Conservation (phyloP, 352 stramenopile genomes). For the Peronospora belbahrii region DNA sequence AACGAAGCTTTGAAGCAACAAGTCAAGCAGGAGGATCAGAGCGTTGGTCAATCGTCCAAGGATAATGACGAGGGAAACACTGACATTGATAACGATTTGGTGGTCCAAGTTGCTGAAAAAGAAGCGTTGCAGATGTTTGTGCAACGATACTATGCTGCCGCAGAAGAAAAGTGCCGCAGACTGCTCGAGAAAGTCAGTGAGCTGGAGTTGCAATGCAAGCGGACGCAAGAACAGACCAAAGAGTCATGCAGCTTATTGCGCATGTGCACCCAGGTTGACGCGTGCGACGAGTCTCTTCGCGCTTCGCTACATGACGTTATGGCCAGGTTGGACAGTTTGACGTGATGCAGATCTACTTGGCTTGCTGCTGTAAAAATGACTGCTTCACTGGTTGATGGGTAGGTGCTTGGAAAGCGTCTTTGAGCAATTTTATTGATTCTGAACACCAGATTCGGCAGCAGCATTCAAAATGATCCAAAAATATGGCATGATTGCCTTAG, state of each 20-base stretch:
- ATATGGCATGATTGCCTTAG: too few species aligned
- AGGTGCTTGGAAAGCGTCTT: neutral
- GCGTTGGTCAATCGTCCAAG: slow-evolving; percentile 7
- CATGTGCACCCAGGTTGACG: slow-evolving; percentile 26
- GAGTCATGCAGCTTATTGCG: slow-evolving; percentile 26
- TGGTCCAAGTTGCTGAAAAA: slow-evolving; percentile 34
- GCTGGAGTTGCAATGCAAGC: slow-evolving; percentile 24
- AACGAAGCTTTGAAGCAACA: slow-evolving; percentile 17
- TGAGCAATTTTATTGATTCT: neutral
- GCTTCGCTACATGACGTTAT: slow-evolving; percentile 31
- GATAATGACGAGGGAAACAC: slow-evolving; percentile 3
- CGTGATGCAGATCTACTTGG: neutral
- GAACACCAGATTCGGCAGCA: neutral
- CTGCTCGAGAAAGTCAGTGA: slow-evolving; percentile 26
- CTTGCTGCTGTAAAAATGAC: neutral
- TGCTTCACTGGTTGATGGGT: neutral
- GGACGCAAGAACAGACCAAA: slow-evolving; percentile 19
- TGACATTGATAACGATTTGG: slow-evolving; percentile 4
- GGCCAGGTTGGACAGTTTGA: slow-evolving; percentile 6
- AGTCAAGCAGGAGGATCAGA: slow-evolving; percentile 8
- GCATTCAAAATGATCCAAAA: too few species aligned
- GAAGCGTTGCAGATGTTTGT: slow-evolving; percentile 40
- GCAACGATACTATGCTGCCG: slow-evolving; percentile 31
- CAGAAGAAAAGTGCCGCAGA: slow-evolving; percentile 41
- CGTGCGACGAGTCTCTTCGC: slow-evolving; percentile 26